These are phyloP conservation scores for Boletus edulis DNA, from an alignment of 768 basidiomycete species.

Conservation along the genomic window DNA sequence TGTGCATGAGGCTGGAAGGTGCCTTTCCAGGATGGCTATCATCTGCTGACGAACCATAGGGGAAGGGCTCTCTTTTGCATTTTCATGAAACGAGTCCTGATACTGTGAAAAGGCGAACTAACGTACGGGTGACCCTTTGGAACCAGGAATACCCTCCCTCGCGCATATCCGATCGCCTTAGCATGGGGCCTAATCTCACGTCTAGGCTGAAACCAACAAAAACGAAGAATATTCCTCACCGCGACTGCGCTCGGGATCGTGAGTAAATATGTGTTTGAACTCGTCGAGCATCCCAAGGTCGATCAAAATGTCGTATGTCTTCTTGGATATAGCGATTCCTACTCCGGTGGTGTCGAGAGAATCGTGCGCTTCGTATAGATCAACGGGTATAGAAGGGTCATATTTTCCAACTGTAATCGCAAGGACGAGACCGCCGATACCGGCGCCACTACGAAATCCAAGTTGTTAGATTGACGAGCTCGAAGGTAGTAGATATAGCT, in stretches of 20 bases:
- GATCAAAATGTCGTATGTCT: conserved; percentile 43
- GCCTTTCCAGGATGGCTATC: conserved; percentile 16
- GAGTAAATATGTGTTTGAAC: conserved; percentile 14
- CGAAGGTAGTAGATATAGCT: no score
- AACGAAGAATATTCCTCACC: conserved; percentile 12
- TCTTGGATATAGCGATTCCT: conserved; percentile 44
- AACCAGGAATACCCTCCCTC: conserved; percentile 32
- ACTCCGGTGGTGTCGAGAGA: conserved; percentile 39
- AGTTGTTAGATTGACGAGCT: not conserved
- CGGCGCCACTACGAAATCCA: conserved; percentile 36
- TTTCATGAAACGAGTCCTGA: not conserved
- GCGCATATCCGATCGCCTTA: conserved; percentile 28
- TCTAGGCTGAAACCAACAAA: conserved; percentile 12
- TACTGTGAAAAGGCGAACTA: not conserved
- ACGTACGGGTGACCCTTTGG: conserved; percentile 22
- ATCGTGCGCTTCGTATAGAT: conserved; percentile 45
- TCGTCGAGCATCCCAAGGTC: conserved; percentile 41
- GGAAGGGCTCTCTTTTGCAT: conserved; percentile 2
- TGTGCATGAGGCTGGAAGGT: conserved; percentile 18
- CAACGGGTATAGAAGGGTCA: conserved; percentile 32
- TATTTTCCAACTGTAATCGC: conserved; percentile 36
- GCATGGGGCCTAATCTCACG: conserved; percentile 13
- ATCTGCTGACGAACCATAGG: conserved; percentile 23
- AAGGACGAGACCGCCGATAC: conserved; percentile 43
- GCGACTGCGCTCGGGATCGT: conserved; percentile 10